Percentiles rank a stretch among this genome's conserved stretches.
phyloP scores from a whole-genome alignment of 1,139 yeast genomes.

The Yamadazyma mexicana region DNA sequence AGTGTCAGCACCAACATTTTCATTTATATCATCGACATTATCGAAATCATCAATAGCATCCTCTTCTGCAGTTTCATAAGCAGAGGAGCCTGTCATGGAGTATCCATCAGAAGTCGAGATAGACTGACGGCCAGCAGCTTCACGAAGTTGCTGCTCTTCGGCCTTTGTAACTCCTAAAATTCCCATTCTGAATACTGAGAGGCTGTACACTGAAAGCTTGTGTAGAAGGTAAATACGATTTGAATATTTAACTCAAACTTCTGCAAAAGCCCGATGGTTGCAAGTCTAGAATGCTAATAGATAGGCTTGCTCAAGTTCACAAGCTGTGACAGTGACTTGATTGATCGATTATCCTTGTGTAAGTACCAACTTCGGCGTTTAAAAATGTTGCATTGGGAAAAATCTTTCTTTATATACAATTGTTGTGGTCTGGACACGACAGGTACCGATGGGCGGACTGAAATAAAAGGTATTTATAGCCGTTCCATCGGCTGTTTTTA shows the following conservation, averaged over 20 bases:
- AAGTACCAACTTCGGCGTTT: too few species aligned
- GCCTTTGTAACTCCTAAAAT: constrained; percentile 36
- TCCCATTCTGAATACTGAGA: not conserved
- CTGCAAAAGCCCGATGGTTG: too few species aligned
- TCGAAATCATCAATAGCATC: constrained; percentile 22
- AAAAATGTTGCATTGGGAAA: too few species aligned
- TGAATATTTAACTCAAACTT: too few species aligned
- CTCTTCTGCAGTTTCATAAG: constrained; percentile 43
- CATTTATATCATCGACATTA: constrained; percentile 4
- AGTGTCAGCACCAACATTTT: not conserved
- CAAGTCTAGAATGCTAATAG: too few species aligned
- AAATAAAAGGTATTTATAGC: not conserved
- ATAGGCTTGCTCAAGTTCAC: too few species aligned
- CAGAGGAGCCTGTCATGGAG: constrained; percentile 23
- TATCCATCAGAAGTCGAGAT: constrained; percentile 8
- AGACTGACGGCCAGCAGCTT: constrained; percentile 25
- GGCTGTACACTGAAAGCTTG: too few species aligned
- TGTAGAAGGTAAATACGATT: too few species aligned
- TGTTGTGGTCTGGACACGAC: not conserved
- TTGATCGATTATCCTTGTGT: too few species aligned
- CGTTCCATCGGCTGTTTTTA: not conserved
- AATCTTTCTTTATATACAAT: not conserved
- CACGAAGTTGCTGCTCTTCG: constrained; percentile 41
- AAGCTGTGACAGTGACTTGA: too few species aligned
- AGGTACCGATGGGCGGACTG: not conserved